Conservation (phyloP, 2,329 filamentous ascomycete species). For the Trichoderma sp. region DNA sequence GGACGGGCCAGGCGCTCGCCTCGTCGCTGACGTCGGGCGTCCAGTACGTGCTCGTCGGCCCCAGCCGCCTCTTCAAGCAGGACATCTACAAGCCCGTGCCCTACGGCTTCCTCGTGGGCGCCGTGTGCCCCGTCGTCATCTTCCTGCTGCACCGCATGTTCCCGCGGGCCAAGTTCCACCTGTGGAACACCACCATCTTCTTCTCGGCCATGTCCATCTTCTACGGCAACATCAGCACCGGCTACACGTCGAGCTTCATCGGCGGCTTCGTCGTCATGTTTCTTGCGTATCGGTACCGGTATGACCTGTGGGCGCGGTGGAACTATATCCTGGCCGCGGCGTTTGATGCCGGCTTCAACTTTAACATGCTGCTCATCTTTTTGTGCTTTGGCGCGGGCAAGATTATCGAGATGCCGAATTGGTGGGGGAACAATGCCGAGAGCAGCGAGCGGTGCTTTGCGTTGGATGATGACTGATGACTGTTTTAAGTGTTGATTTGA, state of each 20-base stretch:
- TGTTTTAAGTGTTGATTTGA: constrained; percentile 16
- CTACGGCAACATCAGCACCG: constrained; percentile 64
- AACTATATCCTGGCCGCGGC: constrained; percentile 64
- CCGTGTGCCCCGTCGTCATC: constrained; percentile 49
- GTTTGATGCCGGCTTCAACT: constrained; percentile 64
- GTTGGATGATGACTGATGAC: constrained; percentile 33
- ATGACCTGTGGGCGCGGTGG: constrained; percentile 61
- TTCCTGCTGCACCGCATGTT: constrained; percentile 56
- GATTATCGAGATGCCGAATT: constrained; percentile 61
- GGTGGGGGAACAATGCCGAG: constrained; percentile 63
- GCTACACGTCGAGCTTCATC: constrained; percentile 58
- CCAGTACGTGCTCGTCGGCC: constrained; percentile 62
- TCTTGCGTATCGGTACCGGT: constrained; percentile 58
- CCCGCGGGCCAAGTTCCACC: constrained; percentile 55
- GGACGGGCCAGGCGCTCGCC: constrained; percentile 60
- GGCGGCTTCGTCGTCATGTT: constrained; percentile 65
- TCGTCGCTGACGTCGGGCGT: constrained; percentile 57
- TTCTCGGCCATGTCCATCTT: constrained; percentile 58
- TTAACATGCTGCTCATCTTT: constrained; percentile 64
- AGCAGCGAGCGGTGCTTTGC: constrained; percentile 63
- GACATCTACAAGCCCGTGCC: constrained; percentile 53
- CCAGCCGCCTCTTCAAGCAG: constrained; percentile 52
- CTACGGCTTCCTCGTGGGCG: constrained; percentile 57
- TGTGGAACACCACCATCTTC: constrained; percentile 66
- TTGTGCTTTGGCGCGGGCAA: constrained; percentile 60